Base-by-base conservation (phyloP, 179 eudicot genomes). In the Beta corolliflora region DNA sequence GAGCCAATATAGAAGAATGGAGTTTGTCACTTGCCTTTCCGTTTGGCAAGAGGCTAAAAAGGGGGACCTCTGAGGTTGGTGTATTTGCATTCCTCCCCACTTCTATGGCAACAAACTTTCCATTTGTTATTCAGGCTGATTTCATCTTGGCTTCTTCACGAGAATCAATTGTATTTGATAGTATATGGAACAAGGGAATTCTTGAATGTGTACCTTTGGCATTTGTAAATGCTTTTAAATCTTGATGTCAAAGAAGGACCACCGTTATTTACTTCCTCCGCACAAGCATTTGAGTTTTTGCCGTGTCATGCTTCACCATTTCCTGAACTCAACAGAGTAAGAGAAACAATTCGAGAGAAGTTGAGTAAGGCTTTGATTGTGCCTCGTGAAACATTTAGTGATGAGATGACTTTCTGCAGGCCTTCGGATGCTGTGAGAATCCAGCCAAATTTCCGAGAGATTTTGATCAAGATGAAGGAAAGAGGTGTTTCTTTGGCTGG, bases 41-140 rank as follows among this genome's bases (percentile, higher is more conserved):
- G 2, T 84, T 84, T 66, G 89, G 90, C 6, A 56, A 84, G 5
- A 68, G 88, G 50, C 77, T 87, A 4, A 80, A 68, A 7, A 75
- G 88, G 54, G 90, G 91, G 48, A 79, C 83, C 36, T 78, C 83
- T 53, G 60, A 80, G 2, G 80, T 77, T 50, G 92, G 92, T 0
- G 63, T 89, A 44, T 89, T 77, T 81, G 86, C 92, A 13, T 89
- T 86, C 45, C 85, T 88, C 54, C 92, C 90, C 21, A 89, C 92
- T 9, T 83, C 78, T 21, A 88, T 86, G 88, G 85, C 79, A 16
- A 87, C 90, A 13, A 87, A 86, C 73, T 88, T 88, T 70, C 88
- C 89, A 0, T 89, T 89, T 73, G 84, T 89, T 54, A 81, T 88
- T 68, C 89, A 86, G 46, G 89, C 90, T 2, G 90, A 86, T 53